Percentiles rank a stretch among this genome's conserved stretches.
Evolutionary conservation across 2,329 filamentous ascomycete species (phyloP).

Genomic region (Stagonosporopsis cucurbitacearum): DNA sequence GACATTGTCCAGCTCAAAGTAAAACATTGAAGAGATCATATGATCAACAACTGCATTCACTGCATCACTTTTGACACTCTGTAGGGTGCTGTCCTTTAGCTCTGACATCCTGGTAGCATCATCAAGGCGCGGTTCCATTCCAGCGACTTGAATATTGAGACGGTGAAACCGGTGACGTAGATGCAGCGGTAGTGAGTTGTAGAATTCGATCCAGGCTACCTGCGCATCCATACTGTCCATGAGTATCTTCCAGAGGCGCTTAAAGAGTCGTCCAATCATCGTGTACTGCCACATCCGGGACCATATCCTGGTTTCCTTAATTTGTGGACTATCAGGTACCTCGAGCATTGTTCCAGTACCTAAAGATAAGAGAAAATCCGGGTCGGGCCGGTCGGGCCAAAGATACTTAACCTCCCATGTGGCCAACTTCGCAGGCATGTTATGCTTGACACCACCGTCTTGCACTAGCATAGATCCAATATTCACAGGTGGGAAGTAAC

Average conservation of each 20-base stretch:
- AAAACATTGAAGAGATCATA: background rate
- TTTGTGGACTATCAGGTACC: background rate
- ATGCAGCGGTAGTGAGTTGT: background rate
- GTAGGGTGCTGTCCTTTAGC: background rate
- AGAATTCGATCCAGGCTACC: background rate
- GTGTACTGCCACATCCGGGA: background rate
- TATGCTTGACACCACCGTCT: constrained; percentile 36
- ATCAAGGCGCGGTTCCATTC: background rate
- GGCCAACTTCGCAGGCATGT: constrained; percentile 32
- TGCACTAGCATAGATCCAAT: constrained; percentile 5
- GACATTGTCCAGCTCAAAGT: background rate
- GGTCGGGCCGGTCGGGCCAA: constrained; percentile 24
- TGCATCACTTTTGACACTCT: background rate
- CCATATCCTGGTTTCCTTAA: background rate
- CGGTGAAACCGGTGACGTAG: background rate
- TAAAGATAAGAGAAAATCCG: constrained; percentile 17
- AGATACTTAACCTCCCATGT: constrained; percentile 27
- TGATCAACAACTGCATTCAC: background rate
- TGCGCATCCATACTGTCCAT: background rate
- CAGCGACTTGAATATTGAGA: background rate
- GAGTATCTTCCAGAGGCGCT: background rate
- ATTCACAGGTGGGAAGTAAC: background rate
- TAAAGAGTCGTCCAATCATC: background rate
- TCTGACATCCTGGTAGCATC: background rate
- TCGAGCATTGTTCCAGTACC: background rate